Base-by-base conservation (phyloP, 208 protist species). In the Naegleria fowleri region DNA sequence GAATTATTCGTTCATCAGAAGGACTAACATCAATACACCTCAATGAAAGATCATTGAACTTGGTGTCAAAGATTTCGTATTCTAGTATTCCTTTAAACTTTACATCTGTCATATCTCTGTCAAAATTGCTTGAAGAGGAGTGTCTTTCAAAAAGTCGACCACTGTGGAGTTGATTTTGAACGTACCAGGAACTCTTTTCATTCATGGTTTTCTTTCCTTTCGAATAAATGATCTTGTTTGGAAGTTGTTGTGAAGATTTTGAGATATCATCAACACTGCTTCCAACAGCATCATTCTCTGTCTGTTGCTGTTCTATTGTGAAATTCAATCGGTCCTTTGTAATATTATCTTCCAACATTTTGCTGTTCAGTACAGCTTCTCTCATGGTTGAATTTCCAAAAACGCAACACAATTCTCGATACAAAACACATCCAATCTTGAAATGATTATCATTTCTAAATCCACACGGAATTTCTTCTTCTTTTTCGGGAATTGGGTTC, bases 321-420 rank as follows among this genome's bases (percentile, higher is more conserved):
- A 29, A 79, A 79, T 36, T 33, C 19, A 36, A 25, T 36, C 6
- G 19, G n/a, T 79, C 67, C 9, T 79, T 79, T 79, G 67, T 43
- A n/a, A 89, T 22, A 40, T 67, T n/a, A 67, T 89, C 86, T 89
- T 89, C 86, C 3, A 67, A 67, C n/a, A 59, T 13, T 40, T 67
- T 89, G 29, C 43, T 67, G 39, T 58, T 89, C 5, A n/a, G 7
- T 40, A 89, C n/a, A 48, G 86, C 86, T 11, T 89, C 86, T 89
- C 86, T 89, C 86, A 89, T 89, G 55, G 51, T 41, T 5, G n/a
- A 41, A 89, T 89, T 89, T 33, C 86, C 86, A 38, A 89, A 41
- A 33, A 89, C 29, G 40, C 86, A 67, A 89, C 86, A 89, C 15
- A 89, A 67, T 39, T 67, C 48, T 55, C 16, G 36, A 89, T 89